Evolutionary conservation across 306 rosid genomes (phyloP).

Genomic region (Hippophae tibetana): DNA sequence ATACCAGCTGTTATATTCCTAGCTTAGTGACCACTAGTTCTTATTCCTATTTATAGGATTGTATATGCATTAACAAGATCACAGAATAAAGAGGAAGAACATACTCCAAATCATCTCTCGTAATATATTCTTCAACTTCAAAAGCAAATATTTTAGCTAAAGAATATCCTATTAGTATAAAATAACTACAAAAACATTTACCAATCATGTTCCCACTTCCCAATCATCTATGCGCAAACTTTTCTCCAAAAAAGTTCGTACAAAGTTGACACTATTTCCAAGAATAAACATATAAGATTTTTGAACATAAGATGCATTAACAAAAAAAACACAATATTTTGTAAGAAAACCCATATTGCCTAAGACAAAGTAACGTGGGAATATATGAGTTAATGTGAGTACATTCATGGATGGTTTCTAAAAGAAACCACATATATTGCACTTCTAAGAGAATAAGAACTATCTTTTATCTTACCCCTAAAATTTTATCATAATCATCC

Average conservation of each 20-base stretch:
- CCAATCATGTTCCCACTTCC: neutral
- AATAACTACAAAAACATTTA: no score
- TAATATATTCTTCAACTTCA: no score
- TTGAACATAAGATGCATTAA: neutral
- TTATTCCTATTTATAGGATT: no score
- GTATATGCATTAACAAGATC: no score
- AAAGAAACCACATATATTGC: slow-evolving; percentile 13
- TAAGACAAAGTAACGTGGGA: slow-evolving; percentile 1
- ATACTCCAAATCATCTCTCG: no score
- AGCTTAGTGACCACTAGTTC: no score
- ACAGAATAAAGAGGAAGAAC: no score
- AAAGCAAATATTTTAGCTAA: no score
- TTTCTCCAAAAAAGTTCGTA: neutral
- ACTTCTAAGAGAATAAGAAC: slow-evolving; percentile 1
- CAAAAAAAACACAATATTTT: neutral
- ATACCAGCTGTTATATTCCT: no score
- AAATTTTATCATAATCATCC: slow-evolving; percentile 68
- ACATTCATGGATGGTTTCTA: slow-evolving; percentile 2
- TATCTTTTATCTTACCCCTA: slow-evolving; percentile 46
- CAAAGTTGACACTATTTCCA: neutral
- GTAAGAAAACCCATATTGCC: slow-evolving; percentile 6
- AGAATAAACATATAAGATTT: neutral
- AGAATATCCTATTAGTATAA: no score
- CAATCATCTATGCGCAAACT: neutral
- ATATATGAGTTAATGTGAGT: neutral